Conservation (phyloP, 192 early-diverging fungal species). For the Backusella parvicylindrica region DNA sequence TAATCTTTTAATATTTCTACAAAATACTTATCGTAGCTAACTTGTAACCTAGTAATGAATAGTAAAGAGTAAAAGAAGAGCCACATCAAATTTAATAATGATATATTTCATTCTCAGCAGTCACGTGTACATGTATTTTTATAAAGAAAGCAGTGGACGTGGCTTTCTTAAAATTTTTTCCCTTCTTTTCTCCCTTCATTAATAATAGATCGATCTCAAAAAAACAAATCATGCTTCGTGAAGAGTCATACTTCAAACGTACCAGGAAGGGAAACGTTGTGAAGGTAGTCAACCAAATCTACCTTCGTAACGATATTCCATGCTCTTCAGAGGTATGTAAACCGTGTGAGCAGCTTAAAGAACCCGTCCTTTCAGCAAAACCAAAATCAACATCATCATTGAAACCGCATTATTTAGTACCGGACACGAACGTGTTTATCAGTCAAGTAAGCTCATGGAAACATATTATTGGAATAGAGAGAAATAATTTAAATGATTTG, state of each 20-base stretch:
- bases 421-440: constrained; percentile 95
- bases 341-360: constrained; percentile 41
- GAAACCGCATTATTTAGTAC: constrained; percentile 75
- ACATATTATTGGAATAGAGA: neutral
- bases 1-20: too few species aligned
- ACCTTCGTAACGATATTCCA: constrained; percentile 92
- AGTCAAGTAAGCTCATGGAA: constrained; percentile 67
- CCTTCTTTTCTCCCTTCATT: neutral
- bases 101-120: neutral
- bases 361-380: constrained; percentile 38
- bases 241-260: constrained; percentile 86
- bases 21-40: too few species aligned
- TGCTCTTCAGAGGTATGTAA: constrained; percentile 71
- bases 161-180: constrained; percentile 3
- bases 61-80: too few species aligned
- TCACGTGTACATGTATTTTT: neutral
- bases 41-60: too few species aligned
- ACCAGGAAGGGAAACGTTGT: constrained; percentile 90
- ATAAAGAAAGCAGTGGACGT: neutral
- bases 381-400: constrained; percentile 53
- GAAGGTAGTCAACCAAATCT: constrained; percentile 96
- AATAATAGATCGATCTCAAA: neutral
- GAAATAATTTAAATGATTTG: neutral
- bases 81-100: too few species aligned
- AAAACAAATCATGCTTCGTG: constrained; percentile 52